A percentile compares a stretch with the other conserved stretches of the same genome.
These are phyloP conservation scores for Alopecurus myosuroides DNA, from an alignment of 176 grass and related monocot genomes.

Conservation along the genomic window DNA sequence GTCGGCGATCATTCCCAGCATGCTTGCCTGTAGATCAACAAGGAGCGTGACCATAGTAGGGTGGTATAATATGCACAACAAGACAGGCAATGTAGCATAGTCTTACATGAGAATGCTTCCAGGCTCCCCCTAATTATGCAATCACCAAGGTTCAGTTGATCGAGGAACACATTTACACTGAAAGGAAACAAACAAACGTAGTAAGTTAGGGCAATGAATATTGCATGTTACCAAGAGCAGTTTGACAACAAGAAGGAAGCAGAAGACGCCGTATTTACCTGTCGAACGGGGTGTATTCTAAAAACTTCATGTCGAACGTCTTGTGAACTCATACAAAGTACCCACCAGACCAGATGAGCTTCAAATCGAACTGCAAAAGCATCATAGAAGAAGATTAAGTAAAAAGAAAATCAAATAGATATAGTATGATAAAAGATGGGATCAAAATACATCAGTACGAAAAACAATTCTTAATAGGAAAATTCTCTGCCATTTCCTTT, in stretches of 20 bases:
- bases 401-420: neutral
- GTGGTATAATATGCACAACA: neutral
- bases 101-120: slow-evolving; percentile 73
- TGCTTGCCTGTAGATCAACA: slow-evolving; percentile 71
- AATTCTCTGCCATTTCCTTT: neutral
- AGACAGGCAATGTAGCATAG: neutral
- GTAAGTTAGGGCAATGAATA: neutral
- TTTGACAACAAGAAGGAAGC: neutral
- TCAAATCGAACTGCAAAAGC: slow-evolving; percentile 12
- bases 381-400: neutral
- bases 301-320: slow-evolving; percentile 79
- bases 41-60: neutral
- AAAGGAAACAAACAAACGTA: neutral
- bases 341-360: slow-evolving; percentile 1
- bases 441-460: neutral
- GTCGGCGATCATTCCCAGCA: slow-evolving; percentile 67
- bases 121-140: slow-evolving; percentile 68
- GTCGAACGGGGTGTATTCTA: slow-evolving; percentile 93
- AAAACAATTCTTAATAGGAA: neutral
- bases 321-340: slow-evolving; percentile 32
- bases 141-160: slow-evolving; percentile 61
- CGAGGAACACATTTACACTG: slow-evolving; percentile 76
- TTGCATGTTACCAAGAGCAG: neutral
- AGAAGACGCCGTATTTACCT: slow-evolving; percentile 28
- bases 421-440: neutral